Evolutionary conservation across 805 yeast genomes (phyloP), one percentile per base, ranked within the genome.

Genomic region (Candida loeiensis): DNA sequence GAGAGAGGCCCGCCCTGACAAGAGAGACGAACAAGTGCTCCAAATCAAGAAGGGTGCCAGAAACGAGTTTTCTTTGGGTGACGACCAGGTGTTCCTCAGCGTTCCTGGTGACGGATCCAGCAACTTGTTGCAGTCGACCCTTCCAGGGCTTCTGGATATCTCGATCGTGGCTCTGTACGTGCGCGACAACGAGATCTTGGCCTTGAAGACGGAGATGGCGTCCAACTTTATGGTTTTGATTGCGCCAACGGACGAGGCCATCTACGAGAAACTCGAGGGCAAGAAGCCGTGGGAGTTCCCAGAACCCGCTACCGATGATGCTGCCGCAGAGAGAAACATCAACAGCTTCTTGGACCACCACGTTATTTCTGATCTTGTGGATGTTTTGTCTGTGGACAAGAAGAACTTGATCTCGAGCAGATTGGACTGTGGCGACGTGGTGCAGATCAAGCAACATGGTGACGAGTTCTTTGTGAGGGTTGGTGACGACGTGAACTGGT

Each of bases 231-330:
- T 74, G 47, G 61, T 85, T 16, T 73, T 87, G 5, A 73, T 87
- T 52, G 86, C 95, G 2, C 95, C 95, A 6, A 66, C 78, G 2
- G 78, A 87, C 53, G 59, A 58, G 9, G 90, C 87, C 3, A 52
- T 69, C 16, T 41, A 47, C 14, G 36, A 39, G 12, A 56, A 61
- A 43, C 66, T 87, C 43, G 62, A 63, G 22, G 61, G 68, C 2
- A 54, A 81, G 35, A 87, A 86, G 56, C 95, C 95, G 15, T 88
- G 95, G 95, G 82, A 82, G 54, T 87, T 82, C 58, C 95, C 95
- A 0, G 51, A 54, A 16, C 53, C 58, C 18, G 72, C 71, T 26
- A 66, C 69, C 16, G 71, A 73, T 33, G 88, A 81, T 40, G 58
- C 63, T 21, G 62, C 72, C 0, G 71, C 79, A 4, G 55, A 63